Conservation (phyloP, 2,329 filamentous ascomycete genomes). For the Ambrosiella cleistominuta region DNA sequence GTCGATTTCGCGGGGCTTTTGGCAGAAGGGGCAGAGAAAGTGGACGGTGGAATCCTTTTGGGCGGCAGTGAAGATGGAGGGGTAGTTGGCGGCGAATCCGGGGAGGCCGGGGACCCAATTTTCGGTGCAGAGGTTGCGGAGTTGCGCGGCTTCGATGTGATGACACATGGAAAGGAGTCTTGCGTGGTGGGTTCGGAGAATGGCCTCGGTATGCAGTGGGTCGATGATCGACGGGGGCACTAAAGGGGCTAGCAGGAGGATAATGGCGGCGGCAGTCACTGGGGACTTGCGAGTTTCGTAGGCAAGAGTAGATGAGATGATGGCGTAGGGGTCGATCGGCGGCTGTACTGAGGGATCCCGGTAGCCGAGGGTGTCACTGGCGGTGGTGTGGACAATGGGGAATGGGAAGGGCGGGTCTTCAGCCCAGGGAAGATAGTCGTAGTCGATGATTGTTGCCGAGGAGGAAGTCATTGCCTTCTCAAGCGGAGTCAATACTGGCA, state of each 20-base stretch:
- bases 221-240: conserved; percentile 38
- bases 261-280: conserved; percentile 41
- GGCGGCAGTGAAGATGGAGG: conserved; percentile 33
- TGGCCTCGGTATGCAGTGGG: conserved; percentile 33
- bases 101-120: conserved; percentile 36
- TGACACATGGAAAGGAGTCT: conserved; percentile 41
- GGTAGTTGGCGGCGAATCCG: conserved; percentile 37
- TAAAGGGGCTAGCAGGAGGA: conserved; percentile 41
- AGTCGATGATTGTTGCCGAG: conserved; percentile 21
- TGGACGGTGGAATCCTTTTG: conserved; percentile 37
- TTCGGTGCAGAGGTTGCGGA: conserved; percentile 42
- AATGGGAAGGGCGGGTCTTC: conserved; percentile 39
- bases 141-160: conserved; percentile 41
- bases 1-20: conserved; percentile 37
- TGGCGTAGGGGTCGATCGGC: conserved; percentile 37
- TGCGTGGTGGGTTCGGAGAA: conserved; percentile 41
- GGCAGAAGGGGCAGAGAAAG: conserved; percentile 37
- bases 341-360: conserved; percentile 14
- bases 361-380: not conserved
- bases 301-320: conserved; percentile 34
- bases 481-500: not conserved
- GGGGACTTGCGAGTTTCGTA: conserved; percentile 40
- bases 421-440: conserved; percentile 41
- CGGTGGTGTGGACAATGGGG: conserved; percentile 16
- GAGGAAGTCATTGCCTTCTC: conserved; percentile 15